Evolutionary conservation across 306 rosid species (phyloP).

Genomic region (Rubus parviflorus): DNA sequence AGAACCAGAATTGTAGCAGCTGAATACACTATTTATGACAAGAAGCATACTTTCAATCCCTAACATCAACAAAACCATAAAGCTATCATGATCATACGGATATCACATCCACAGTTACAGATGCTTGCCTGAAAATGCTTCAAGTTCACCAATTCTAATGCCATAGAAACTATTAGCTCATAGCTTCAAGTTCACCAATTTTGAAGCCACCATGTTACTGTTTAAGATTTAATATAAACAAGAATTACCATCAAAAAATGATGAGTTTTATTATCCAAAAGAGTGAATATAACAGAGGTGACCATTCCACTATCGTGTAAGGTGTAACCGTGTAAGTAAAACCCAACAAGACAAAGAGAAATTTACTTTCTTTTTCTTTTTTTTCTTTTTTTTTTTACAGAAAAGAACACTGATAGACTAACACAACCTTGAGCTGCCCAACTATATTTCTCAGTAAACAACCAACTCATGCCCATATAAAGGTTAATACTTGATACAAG

Average conservation of each 20-base stretch:
- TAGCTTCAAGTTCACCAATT: background rate
- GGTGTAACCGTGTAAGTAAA: background rate
- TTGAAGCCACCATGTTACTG: no score
- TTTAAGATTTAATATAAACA: background rate
- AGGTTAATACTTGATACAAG: background rate
- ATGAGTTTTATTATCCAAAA: background rate
- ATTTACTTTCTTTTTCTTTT: background rate
- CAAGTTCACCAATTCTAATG: background rate
- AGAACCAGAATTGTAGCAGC: background rate
- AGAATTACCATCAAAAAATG: background rate
- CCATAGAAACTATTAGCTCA: no score
- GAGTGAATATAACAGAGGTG: slow-evolving; percentile 3
- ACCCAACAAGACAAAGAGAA: background rate
- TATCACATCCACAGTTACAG: background rate
- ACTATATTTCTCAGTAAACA: no score
- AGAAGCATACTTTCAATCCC: background rate
- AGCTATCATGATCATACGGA: background rate
- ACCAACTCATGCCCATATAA: no score
- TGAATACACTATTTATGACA: no score
- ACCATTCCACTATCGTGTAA: background rate
- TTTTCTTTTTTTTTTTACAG: background rate
- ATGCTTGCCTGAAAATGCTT: background rate
- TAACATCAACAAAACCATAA: background rate
- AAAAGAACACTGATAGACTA: background rate
- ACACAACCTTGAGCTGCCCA: background rate